These are phyloP conservation scores for Umbelopsis isabellina DNA, from an alignment of 192 early-diverging fungal species.

Conservation along the genomic window DNA sequence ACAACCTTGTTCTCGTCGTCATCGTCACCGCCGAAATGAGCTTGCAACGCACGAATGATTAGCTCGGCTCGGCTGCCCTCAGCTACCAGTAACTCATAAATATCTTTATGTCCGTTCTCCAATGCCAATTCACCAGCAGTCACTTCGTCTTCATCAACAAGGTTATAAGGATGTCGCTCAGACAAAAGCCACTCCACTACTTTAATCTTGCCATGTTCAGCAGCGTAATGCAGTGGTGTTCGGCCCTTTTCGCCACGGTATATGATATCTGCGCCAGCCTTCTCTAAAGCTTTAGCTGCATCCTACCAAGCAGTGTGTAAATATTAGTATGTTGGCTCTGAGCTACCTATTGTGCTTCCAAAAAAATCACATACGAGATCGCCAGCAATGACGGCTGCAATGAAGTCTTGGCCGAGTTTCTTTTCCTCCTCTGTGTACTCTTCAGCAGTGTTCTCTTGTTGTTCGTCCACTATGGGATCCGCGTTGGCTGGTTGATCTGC, in stretches of 20 bases:
- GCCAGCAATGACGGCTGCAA: slow-evolving; percentile 28
- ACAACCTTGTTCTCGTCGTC: slow-evolving; percentile 51
- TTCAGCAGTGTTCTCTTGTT: slow-evolving; percentile 23
- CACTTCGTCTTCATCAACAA: slow-evolving; percentile 70
- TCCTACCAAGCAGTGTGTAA: slow-evolving; percentile 11
- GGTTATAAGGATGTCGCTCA: slow-evolving; percentile 83
- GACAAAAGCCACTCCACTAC: slow-evolving; percentile 63
- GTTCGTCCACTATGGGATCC: background rate
- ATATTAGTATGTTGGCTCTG: background rate
- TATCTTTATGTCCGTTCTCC: slow-evolving; percentile 62
- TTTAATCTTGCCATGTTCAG: slow-evolving; percentile 64
- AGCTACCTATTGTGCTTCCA: too few species aligned
- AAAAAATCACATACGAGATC: slow-evolving; percentile 25
- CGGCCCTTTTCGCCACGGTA: slow-evolving; percentile 56
- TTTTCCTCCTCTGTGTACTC: slow-evolving; percentile 37
- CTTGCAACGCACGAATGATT: slow-evolving; percentile 60
- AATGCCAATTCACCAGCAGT: slow-evolving; percentile 87
- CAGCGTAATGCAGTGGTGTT: slow-evolving; percentile 73
- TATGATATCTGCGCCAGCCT: slow-evolving; percentile 58
- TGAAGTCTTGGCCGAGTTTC: slow-evolving; percentile 28
- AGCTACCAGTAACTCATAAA: slow-evolving; percentile 80
- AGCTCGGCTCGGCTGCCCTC: slow-evolving; percentile 88
- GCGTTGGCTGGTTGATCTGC: background rate
- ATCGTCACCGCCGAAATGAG: slow-evolving; percentile 46
- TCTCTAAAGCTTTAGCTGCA: slow-evolving; percentile 49